Evolutionary conservation across 352 stramenopile species (phyloP).

Genomic region (Phytophthora aleatoria): DNA sequence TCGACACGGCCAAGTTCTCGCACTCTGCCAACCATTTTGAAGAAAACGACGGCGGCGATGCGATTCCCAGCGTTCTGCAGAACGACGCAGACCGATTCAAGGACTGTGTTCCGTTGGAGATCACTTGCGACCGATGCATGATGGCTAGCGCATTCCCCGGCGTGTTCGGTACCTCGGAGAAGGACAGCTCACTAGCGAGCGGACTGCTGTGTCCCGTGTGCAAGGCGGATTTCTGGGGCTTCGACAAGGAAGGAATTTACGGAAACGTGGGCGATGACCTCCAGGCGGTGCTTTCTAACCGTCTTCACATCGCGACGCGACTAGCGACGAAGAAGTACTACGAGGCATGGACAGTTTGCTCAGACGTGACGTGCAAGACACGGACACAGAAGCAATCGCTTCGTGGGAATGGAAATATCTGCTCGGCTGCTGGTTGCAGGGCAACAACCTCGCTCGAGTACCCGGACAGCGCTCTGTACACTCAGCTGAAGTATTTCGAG

Average conservation of each 20-base stretch:
- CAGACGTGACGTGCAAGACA: conserved; percentile 94
- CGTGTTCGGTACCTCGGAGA: conserved; percentile 56
- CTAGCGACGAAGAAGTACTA: conserved; percentile 89
- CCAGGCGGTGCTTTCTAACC: conserved; percentile 79
- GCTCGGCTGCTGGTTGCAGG: conserved; percentile 92
- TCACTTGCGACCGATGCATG: conserved; percentile 78
- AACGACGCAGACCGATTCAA: conserved; percentile 91
- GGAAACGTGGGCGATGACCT: conserved; percentile 77
- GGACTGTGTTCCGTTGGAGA: conserved; percentile 74
- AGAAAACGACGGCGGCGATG: conserved; percentile 82
- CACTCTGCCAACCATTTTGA: conserved; percentile 82
- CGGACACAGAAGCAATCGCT: conserved; percentile 96
- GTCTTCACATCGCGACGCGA: conserved; percentile 81
- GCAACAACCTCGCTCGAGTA: conserved; percentile 90
- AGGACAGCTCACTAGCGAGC: conserved; percentile 40
- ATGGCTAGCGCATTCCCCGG: conserved; percentile 71
- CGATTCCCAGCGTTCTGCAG: conserved; percentile 89
- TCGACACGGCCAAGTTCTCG: conserved; percentile 96
- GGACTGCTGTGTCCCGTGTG: conserved; percentile 79
- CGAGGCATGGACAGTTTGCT: conserved; percentile 91
- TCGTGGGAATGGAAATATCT: conserved; percentile 91
- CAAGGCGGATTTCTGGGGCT: conserved; percentile 83
- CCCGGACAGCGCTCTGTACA: conserved; percentile 92
- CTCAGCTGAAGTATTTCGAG: conserved; percentile 97
- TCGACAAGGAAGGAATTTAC: conserved; percentile 76